Conservation (phyloP, 352 stramenopile genomes). For the Blastocystis sp. region DNA sequence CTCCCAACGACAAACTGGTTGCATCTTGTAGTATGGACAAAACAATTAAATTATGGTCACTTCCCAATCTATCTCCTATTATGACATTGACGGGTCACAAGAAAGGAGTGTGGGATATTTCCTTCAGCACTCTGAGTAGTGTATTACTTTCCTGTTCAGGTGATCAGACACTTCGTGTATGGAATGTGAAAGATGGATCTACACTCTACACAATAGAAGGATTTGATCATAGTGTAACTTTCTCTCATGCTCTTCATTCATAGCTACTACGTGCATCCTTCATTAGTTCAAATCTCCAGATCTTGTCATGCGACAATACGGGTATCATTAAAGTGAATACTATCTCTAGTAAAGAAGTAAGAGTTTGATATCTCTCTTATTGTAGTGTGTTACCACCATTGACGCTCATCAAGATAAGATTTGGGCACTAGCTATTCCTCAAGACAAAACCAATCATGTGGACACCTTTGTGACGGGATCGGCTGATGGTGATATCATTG, state of each 20-base stretch:
- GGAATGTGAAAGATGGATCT: slow-evolving; percentile 88
- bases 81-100: slow-evolving; percentile 92
- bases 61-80: slow-evolving; percentile 81
- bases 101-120: slow-evolving; percentile 91
- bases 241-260: slow-evolving; percentile 68
- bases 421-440: slow-evolving; percentile 87
- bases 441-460: slow-evolving; percentile 75
- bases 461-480: slow-evolving; percentile 87
- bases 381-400: slow-evolving; percentile 86
- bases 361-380: neutral
- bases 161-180: slow-evolving; percentile 94
- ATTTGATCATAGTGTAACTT: slow-evolving; percentile 74
- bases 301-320: slow-evolving; percentile 90
- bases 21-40: slow-evolving; percentile 95
- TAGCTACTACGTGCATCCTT: slow-evolving; percentile 83
- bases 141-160: slow-evolving; percentile 88
- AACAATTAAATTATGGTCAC: slow-evolving; percentile 91
- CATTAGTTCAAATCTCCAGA: slow-evolving; percentile 83
- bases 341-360: slow-evolving; percentile 89
- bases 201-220: slow-evolving; percentile 94
- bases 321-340: slow-evolving; percentile 96
- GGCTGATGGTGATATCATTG: slow-evolving; percentile 87
- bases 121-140: slow-evolving; percentile 92
- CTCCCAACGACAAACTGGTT: slow-evolving; percentile 92
- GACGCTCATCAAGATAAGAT: slow-evolving; percentile 94